Percentiles rank a stretch among this genome's conserved stretches.
Evolutionary conservation across 352 stramenopile genomes (phyloP).

Genomic region (Phytophthora agathidicida): DNA sequence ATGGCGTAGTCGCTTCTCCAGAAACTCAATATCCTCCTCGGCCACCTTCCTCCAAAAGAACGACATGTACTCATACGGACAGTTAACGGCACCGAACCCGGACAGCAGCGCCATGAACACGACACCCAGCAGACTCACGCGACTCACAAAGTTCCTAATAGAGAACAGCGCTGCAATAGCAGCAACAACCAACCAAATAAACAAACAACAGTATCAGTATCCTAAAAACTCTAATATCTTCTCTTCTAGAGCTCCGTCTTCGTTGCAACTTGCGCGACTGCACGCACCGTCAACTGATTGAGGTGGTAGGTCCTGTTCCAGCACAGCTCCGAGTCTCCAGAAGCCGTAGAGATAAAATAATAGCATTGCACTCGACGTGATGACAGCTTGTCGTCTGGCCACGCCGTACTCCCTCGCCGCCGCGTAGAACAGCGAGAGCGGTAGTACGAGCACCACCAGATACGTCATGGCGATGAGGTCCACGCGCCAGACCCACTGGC

Average conservation of each 20-base stretch:
- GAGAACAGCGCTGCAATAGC: constrained; percentile 61
- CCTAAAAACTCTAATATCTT: constrained; percentile 1
- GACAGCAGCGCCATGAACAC: constrained; percentile 86
- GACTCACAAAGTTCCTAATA: constrained; percentile 83
- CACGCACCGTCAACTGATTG: constrained; percentile 57
- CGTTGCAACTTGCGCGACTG: not conserved
- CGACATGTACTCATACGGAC: constrained; percentile 86
- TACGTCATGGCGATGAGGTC: constrained; percentile 83
- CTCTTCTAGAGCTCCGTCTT: constrained; percentile 12
- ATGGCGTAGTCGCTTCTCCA: constrained; percentile 80
- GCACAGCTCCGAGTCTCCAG: constrained; percentile 65
- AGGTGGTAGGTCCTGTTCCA: constrained; percentile 48
- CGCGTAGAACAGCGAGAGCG: constrained; percentile 78
- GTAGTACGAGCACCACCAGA: constrained; percentile 76
- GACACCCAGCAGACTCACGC: constrained; percentile 80
- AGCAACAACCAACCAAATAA: constrained; percentile 1
- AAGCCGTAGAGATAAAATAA: constrained; percentile 77
- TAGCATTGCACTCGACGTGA: constrained; percentile 35
- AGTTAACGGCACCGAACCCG: constrained; percentile 85
- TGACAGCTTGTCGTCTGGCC: constrained; percentile 21
- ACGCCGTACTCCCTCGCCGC: constrained; percentile 70
- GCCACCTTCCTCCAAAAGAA: constrained; percentile 81
- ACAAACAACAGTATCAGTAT: constrained; percentile 7
- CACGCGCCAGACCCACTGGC: constrained; percentile 79
- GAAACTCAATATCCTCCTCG: constrained; percentile 83